Evolutionary conservation across 805 yeast genomes (phyloP).

Genomic region (Lipomyces chichibuensis): DNA sequence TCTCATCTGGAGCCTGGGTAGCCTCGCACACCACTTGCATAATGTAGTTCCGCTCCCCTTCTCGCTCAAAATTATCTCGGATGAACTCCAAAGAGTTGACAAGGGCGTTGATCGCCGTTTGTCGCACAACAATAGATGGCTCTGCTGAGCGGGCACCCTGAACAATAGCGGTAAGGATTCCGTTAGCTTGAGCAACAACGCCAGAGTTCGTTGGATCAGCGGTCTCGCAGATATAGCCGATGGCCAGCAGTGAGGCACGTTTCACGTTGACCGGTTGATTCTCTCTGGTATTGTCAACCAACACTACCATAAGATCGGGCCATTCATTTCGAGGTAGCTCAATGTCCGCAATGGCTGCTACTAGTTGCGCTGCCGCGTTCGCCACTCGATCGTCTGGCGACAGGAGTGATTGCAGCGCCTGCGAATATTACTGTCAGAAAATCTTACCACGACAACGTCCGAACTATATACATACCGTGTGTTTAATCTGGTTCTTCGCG

Average conservation of each 20-base stretch:
- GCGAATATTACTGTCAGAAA: too few species aligned
- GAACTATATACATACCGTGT: conserved; percentile 41
- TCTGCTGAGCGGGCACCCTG: conserved; percentile 93
- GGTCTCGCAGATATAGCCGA: conserved; percentile 94
- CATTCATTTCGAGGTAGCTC: conserved; percentile 88
- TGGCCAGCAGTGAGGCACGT: conserved; percentile 81
- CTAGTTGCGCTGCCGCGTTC: conserved; percentile 85
- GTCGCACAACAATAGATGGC: conserved; percentile 70
- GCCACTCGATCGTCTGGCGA: conserved; percentile 78
- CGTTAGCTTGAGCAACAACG: conserved; percentile 82
- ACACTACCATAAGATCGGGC: conserved; percentile 80
- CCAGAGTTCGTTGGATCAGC: conserved; percentile 82
- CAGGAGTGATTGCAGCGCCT: conserved; percentile 63
- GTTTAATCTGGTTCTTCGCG: conserved; percentile 67
- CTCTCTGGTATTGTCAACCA: conserved; percentile 83
- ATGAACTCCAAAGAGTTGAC: conserved; percentile 90
- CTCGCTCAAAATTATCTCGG: conserved; percentile 82
- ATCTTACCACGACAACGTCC: conserved; percentile 25
- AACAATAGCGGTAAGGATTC: conserved; percentile 90
- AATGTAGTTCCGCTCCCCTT: conserved; percentile 93
- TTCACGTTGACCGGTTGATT: conserved; percentile 79
- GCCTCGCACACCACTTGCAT: conserved; percentile 99
- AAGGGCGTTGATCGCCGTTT: conserved; percentile 89
- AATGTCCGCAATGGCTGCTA: conserved; percentile 95
- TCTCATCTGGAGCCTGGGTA: conserved; percentile 82